Conservation (phyloP, 1,284 basidiomycete species). For the Boletus semigastroideus region DNA sequence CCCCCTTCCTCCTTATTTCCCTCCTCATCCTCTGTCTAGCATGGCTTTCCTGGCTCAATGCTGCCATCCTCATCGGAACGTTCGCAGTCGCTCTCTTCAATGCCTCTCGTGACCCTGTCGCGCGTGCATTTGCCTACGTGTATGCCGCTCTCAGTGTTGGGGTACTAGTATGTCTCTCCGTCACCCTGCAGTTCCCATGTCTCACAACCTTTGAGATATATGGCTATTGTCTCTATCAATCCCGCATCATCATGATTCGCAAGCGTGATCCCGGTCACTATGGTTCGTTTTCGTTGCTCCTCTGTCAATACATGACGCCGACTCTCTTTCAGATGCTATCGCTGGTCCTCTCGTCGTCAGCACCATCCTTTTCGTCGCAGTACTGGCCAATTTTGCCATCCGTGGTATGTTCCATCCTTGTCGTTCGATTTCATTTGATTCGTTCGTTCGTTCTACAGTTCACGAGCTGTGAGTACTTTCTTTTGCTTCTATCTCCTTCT, state of each 20-base stretch:
- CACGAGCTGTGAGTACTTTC: conserved; percentile 40
- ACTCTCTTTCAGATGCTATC: conserved; percentile 61
- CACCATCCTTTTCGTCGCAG: conserved; percentile 76
- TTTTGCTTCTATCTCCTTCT: background rate
- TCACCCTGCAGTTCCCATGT: background rate
- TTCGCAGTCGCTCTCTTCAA: conserved; percentile 90
- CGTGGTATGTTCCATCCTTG: conserved; percentile 52
- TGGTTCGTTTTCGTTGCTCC: conserved; percentile 50
- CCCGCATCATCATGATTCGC: conserved; percentile 88
- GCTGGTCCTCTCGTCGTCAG: conserved; percentile 82
- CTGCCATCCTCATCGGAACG: conserved; percentile 82
- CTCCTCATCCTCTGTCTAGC: conserved; percentile 44
- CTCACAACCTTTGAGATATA: conserved; percentile 57
- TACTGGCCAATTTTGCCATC: conserved; percentile 85
- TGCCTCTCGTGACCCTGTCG: conserved; percentile 72
- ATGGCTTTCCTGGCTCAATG: conserved; percentile 90
- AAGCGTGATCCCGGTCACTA: conserved; percentile 90
- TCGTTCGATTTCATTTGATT: background rate
- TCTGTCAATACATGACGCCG: background rate
- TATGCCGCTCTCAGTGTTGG: conserved; percentile 81
- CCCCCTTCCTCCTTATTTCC: background rate
- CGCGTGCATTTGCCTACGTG: conserved; percentile 78
- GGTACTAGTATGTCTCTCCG: conserved; percentile 51
- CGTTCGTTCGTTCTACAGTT: conserved; percentile 12
- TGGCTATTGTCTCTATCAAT: conserved; percentile 86